These are phyloP conservation scores for Beauveria caledonica DNA, from an alignment of 2,329 filamentous ascomycete species.

Conservation along the genomic window DNA sequence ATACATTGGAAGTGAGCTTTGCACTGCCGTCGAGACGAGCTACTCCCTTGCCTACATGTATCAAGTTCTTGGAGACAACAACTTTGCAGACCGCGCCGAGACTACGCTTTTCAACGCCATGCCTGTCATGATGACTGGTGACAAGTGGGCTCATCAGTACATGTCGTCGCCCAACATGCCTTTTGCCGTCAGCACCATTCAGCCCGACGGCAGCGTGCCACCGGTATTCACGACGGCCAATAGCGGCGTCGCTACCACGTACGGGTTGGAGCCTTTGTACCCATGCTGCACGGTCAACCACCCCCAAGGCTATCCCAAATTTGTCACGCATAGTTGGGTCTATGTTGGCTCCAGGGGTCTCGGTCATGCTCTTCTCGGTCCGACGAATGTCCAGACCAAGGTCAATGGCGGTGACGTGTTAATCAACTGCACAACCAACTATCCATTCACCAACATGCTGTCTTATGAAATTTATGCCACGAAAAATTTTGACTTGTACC, in stretches of 20 bases:
- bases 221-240: constrained; percentile 40
- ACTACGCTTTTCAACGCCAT: constrained; percentile 46
- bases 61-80: constrained; percentile 23
- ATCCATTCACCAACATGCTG: constrained; percentile 29
- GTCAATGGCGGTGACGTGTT: constrained; percentile 26
- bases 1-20: constrained; percentile 29
- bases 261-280: constrained; percentile 42
- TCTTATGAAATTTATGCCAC: constrained; percentile 21
- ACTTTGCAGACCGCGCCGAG: constrained; percentile 44
- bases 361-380: constrained; percentile 41
- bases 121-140: constrained; percentile 39
- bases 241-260: constrained; percentile 30
- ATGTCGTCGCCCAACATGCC: constrained; percentile 46
- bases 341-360: constrained; percentile 33
- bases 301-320: constrained; percentile 49
- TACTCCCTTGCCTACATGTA: constrained; percentile 28
- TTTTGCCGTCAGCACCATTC: constrained; percentile 34
- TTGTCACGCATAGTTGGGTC: constrained; percentile 39
- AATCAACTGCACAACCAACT: constrained; percentile 39
- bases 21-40: constrained; percentile 25
- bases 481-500: constrained; percentile 20
- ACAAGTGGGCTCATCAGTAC: constrained; percentile 50
- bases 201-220: constrained; percentile 16
- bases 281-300: constrained; percentile 53
- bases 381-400: constrained; percentile 31